These are phyloP conservation scores for Calonectria honghensis DNA, from an alignment of 2,329 filamentous ascomycete species.

Conservation along the genomic window DNA sequence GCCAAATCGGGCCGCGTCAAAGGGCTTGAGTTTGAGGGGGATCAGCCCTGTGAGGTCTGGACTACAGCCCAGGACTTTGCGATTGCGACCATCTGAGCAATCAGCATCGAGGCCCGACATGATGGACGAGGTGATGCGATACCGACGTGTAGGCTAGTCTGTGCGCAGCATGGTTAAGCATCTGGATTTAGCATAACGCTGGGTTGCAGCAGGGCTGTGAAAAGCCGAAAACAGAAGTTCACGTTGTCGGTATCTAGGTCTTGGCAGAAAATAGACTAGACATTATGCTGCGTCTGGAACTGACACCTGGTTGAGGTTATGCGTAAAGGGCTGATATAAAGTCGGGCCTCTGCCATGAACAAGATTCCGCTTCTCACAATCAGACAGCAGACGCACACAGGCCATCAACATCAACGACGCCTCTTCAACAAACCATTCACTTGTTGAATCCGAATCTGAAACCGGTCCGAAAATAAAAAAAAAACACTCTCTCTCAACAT, in stretches of 20 bases:
- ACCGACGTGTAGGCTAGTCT: background rate
- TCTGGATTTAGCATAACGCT: background rate
- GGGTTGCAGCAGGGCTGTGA: conserved; percentile 9
- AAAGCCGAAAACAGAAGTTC: background rate
- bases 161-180: background rate
- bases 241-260: background rate
- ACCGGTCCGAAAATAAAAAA: background rate
- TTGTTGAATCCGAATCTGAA: background rate
- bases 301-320: background rate
- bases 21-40: conserved; percentile 25
- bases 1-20: background rate
- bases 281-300: background rate
- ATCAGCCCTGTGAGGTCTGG: conserved; percentile 18
- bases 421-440: background rate
- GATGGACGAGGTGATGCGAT: conserved; percentile 3
- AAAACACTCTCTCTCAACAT: background rate
- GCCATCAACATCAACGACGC: background rate
- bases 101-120: background rate
- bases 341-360: background rate
- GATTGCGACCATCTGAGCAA: background rate
- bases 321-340: conserved; percentile 17
- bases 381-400: background rate
- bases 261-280: conserved; percentile 24
- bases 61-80: background rate
- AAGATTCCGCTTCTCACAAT: background rate